phyloP scores from a whole-genome alignment of 768 basidiomycete species.

The Neoboletus brunneissimus region DNA sequence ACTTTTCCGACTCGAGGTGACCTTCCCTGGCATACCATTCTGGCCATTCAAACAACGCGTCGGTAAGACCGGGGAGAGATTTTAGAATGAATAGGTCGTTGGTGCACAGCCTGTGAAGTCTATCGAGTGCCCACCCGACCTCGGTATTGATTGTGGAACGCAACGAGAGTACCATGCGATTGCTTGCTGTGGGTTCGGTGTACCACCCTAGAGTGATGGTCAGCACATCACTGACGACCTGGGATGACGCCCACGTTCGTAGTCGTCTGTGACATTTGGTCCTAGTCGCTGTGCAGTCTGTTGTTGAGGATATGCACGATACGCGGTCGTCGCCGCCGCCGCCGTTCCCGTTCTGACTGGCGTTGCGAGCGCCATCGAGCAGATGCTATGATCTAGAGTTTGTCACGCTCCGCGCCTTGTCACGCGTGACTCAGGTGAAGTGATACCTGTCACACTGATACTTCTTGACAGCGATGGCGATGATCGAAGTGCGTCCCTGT shows the following conservation, averaged over 20 bases:
- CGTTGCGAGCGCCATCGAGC: constrained; percentile 29
- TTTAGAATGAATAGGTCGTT: constrained; percentile 76
- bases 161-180: constrained; percentile 89
- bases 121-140: constrained; percentile 86
- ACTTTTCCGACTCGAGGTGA: constrained; percentile 43
- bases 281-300: constrained; percentile 22
- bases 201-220: constrained; percentile 63
- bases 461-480: constrained; percentile 37
- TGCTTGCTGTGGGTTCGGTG: constrained; percentile 73
- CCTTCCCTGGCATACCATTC: constrained; percentile 74
- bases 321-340: constrained; percentile 14
- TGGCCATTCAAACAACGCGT: constrained; percentile 86
- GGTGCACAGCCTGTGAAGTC: constrained; percentile 74
- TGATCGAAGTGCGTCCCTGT: constrained; percentile 48
- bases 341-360: constrained; percentile 28
- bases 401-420: constrained; percentile 19
- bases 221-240: constrained; percentile 2
- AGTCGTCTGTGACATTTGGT: constrained; percentile 64
- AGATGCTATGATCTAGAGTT: background rate
- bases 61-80: constrained; percentile 73
- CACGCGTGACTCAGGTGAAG: constrained; percentile 12
- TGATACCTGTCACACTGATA: constrained; percentile 17
- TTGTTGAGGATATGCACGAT: constrained; percentile 27
- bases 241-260: constrained; percentile 57
- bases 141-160: constrained; percentile 81